Conservation (phyloP, 768 basidiomycete genomes). For the Boletus rufocinnamomeus region DNA sequence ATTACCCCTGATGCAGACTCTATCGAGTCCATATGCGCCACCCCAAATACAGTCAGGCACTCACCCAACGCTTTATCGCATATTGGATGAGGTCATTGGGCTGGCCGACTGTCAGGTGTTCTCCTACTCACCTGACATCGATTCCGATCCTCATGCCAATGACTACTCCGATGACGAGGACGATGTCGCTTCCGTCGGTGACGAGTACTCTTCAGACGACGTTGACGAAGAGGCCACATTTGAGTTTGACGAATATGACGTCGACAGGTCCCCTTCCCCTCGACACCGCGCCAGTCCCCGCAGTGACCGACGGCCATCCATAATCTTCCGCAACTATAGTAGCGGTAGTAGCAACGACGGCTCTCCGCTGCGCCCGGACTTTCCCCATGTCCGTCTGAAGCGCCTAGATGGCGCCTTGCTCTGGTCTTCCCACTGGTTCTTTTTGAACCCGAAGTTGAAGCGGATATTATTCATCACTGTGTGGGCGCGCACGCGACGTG, state of each 20-base stretch:
- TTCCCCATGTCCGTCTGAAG: constrained; percentile 52
- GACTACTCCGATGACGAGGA: constrained; percentile 81
- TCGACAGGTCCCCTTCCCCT: constrained; percentile 47
- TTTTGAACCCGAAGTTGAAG: constrained; percentile 90
- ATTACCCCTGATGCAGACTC: constrained; percentile 60
- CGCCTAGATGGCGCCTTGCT: constrained; percentile 74
- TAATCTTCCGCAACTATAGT: constrained; percentile 32
- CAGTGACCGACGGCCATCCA: constrained; percentile 11
- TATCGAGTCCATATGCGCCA: constrained; percentile 66
- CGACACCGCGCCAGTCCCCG: constrained; percentile 15
- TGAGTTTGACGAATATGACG: constrained; percentile 80
- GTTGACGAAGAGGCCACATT: constrained; percentile 77
- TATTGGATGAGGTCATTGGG: constrained; percentile 88
- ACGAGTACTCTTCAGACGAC: constrained; percentile 69
- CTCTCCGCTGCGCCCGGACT: constrained; percentile 37
- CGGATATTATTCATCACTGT: constrained; percentile 89
- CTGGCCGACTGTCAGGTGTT: constrained; percentile 94
- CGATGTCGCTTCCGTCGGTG: constrained; percentile 63
- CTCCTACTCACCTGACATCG: constrained; percentile 90
- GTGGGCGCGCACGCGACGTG: constrained; percentile 78
- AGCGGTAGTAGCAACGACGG: constrained; percentile 38
- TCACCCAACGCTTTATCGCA: constrained; percentile 84
- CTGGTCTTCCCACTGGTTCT: constrained; percentile 98
- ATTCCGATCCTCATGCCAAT: constrained; percentile 91
- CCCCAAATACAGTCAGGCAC: constrained; percentile 78